Base-by-base conservation (phyloP, 148 eudicot species). In the Chenopodium suecicum region DNA sequence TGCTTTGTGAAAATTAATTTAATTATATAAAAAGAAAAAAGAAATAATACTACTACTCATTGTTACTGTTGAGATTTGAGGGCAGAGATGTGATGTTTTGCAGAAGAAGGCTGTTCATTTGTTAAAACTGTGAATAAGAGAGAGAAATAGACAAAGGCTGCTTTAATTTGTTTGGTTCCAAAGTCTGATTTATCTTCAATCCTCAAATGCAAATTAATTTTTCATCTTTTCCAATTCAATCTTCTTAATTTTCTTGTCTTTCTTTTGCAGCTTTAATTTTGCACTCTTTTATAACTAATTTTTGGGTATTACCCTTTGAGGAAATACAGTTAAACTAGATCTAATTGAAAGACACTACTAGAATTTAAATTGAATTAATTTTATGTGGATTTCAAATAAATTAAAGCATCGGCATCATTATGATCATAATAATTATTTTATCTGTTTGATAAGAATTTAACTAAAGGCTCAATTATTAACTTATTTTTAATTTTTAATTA, bases 51-150 rank as follows among this genome's bases (percentile, higher is more conserved):
- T 73, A 74, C 7, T 5, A 52, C 62, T 10, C 23, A 1, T 70
- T 20, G 75, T 60, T 25, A 88, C 86, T 88, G 90, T 85, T 83
- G 88, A 82, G 85, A 86, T 86, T 83, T 86, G 67, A 81, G 81
- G 79, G 32, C 73, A 81, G 81, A 70, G 86, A 88, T 81, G 88
- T 85, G 88, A 88, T 83, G 84, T 73, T 75, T 67, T 76, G 85
- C 87, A 87, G 84, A 77, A 52, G 56, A 80, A 77, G 84, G 80
- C 86, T 76, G 82, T 60, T 50, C 23, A 76, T 63, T 23, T 64
- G 34, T 78, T 76, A 22, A 23, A 72, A 46, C 29, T 50, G 14
- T 68, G 12, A 7, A 60, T 64, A 50, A 3, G 46, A 84, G 23
- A 76, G 44, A 44, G 62, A n/a, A 78, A 54, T 27, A 74, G 76